Evolutionary conservation across 257 asterid species (phyloP), one percentile per base, ranked within the genome.

Genomic region (Leptodermis oblonga): DNA sequence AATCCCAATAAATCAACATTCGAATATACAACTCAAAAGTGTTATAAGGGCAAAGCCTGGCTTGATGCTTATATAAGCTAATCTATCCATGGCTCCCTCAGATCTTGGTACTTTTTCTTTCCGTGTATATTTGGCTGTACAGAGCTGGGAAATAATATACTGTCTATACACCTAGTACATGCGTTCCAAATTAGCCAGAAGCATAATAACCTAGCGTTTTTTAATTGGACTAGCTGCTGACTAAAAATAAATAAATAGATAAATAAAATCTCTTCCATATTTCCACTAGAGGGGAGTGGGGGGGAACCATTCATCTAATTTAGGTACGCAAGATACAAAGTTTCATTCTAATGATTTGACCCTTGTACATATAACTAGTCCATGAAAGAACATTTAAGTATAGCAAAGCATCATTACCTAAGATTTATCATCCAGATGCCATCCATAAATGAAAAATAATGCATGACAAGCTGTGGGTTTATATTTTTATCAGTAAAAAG

Each of bases 401-500:
- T 8, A 39, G 51, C 46, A 61, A 61, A 62, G 31, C 46, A 33
- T 60, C 10, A 61, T 33, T 15, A 17, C 42, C 65, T 3, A 15
- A 3, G 12, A 59, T 59, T 4, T 7, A 20, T 25, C 42, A 36
- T n/a, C 33, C 52, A 23, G 33, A 5, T 22, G 20, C 3, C 67
- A n/a, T 62, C 14, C 10, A 25, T 39, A 62, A 39, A 20, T 28
- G n/a, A 42, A 6, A 15, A 49, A n/a, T n/a, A 8, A 43, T 31
- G 15, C 15, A 34, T 28, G 43, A 68, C 22, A 25, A 49, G 39
- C 30, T 26, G n/a, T n/a, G n/a, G n/a, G n/a, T n/a, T n/a, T n/a
- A 52, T 60, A 69, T 14, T 15, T 69, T 14, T 41, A 39, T 26
- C 58, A 46, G 68, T 30, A 42, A 62, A 55, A 62, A 62, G 17